Base-by-base conservation (phyloP, 2,329 filamentous ascomycete species). In the Rutstroemia sp. region DNA sequence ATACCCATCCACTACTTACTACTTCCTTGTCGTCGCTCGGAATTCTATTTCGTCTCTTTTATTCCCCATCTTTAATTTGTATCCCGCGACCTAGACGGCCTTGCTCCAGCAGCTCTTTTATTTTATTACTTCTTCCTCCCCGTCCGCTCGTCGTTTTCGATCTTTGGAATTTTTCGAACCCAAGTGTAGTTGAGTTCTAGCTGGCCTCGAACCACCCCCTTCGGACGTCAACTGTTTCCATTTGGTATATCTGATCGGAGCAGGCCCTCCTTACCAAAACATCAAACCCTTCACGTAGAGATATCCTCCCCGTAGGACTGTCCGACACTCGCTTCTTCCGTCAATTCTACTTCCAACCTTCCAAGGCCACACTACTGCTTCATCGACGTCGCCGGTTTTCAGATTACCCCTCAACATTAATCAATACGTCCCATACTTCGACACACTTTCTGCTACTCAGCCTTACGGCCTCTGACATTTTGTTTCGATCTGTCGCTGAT, bases 171-270 rank as follows among this genome's bases (percentile, higher is more conserved):
- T 39, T 56, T 44, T 18, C 8, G 10, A 30, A 30, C 8, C 2
- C 8, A 10, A 12, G 27, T 30, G 27, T 10, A 44, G 37, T 57
- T 62, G 65, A 67, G 66, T 67, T 67, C 65, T 63, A 64, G 67
- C 66, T 69, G 66, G 66, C 59, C 67, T 68, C 67, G 66, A 68
- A 67, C 67, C 65, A 38, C 65, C 27, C 27, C 27, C 23, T 30
- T 69, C 65, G 65, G 65, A 67, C 67, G 63, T 60, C 62, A 61
- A 65, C 64, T 62, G 65, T 67, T 68, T 63, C 67, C 67, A 65
- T 64, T 64, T 59, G 46, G 46, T 62, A 63, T 64, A 63, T 67
- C 56, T 65, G 59, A 65, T 68, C 64, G 65, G 67, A 69, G 67
- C 66, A 66, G 66, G 66, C 67, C 65, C 62, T 61, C 60, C 61